These are phyloP conservation scores for Albophoma yamanashiensis DNA, from an alignment of 2,329 filamentous ascomycete genomes.

Conservation along the genomic window DNA sequence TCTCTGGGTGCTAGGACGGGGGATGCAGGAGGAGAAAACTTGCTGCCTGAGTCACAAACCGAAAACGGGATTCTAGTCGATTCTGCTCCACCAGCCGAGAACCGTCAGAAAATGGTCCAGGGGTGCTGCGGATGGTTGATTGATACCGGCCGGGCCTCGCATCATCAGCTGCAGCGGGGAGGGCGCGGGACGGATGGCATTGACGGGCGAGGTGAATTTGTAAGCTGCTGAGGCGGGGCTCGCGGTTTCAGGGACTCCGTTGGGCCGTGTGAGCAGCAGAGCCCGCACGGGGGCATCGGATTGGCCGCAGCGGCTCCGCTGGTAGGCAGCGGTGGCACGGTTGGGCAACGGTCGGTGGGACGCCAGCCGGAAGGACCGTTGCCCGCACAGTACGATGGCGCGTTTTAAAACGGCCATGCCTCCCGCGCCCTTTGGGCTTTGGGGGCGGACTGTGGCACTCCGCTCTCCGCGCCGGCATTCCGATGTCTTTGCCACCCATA, in stretches of 20 bases:
- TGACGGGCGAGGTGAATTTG: not conserved
- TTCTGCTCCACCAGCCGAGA: slow-evolving; percentile 4
- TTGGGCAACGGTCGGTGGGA: not conserved
- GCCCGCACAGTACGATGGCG: not conserved
- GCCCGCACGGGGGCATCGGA: not conserved
- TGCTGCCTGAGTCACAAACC: slow-evolving; percentile 26
- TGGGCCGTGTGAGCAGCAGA: not conserved
- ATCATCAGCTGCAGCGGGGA: not conserved
- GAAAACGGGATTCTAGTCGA: slow-evolving; percentile 16
- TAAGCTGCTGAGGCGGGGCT: not conserved
- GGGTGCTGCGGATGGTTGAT: not conserved
- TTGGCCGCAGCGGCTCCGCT: not conserved
- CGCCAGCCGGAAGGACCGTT: not conserved
- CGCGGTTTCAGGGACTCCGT: not conserved
- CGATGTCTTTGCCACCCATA: not conserved
- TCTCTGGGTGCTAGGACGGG: not conserved
- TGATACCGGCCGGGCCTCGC: not conserved
- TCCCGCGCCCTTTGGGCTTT: not conserved
- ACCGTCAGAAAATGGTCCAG: not conserved
- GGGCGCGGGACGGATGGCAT: not conserved
- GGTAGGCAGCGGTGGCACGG: not conserved
- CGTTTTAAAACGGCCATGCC: not conserved
- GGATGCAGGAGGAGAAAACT: slow-evolving; percentile 8
- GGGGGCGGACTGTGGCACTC: not conserved
- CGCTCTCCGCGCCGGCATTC: not conserved